A percentile compares a stretch with the other conserved stretches of the same genome.
Evolutionary conservation across 73 alveolate genomes (phyloP).

Genomic region (Tetrahymena malaccensis): DNA sequence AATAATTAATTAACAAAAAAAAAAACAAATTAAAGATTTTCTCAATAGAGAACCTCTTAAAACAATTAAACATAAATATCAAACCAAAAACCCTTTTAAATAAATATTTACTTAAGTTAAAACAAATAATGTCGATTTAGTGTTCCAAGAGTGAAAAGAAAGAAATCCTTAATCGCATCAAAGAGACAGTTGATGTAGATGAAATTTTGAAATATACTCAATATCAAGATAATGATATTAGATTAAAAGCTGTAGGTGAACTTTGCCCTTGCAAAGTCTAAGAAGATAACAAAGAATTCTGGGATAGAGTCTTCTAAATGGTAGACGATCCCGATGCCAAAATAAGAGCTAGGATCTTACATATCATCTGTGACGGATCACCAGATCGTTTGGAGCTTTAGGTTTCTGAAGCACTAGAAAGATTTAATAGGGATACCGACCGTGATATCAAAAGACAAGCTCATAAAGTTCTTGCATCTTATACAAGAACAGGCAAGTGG

Average conservation of each 20-base stretch:
- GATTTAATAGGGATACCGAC: slow-evolving; percentile 64
- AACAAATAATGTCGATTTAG: not conserved
- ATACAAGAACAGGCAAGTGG: slow-evolving; percentile 66
- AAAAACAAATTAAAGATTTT: not conserved
- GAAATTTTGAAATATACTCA: slow-evolving; percentile 21
- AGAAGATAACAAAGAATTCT: slow-evolving; percentile 59
- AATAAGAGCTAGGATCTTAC: slow-evolving; percentile 68
- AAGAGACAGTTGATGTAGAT: slow-evolving; percentile 16
- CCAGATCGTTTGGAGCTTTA: slow-evolving; percentile 66
- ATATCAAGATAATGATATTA: slow-evolving; percentile 34
- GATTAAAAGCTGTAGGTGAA: slow-evolving; percentile 29
- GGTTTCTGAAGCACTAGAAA: slow-evolving; percentile 63
- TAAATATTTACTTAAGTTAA: not conserved
- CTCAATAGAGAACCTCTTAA: not conserved
- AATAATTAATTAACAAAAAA: not conserved
- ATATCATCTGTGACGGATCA: slow-evolving; percentile 83
- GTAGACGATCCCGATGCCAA: slow-evolving; percentile 67
- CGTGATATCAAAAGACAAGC: slow-evolving; percentile 64
- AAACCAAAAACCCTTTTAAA: not conserved
- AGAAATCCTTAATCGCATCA: slow-evolving; percentile 19
- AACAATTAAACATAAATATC: not conserved
- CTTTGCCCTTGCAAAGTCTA: slow-evolving; percentile 80
- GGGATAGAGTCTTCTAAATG: slow-evolving; percentile 70
- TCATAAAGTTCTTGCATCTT: slow-evolving; percentile 67
- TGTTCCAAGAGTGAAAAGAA: not conserved